Evolutionary conservation across 108 stramenopile species (phyloP).

Genomic region (Cafeteria roenbergensis): DNA sequence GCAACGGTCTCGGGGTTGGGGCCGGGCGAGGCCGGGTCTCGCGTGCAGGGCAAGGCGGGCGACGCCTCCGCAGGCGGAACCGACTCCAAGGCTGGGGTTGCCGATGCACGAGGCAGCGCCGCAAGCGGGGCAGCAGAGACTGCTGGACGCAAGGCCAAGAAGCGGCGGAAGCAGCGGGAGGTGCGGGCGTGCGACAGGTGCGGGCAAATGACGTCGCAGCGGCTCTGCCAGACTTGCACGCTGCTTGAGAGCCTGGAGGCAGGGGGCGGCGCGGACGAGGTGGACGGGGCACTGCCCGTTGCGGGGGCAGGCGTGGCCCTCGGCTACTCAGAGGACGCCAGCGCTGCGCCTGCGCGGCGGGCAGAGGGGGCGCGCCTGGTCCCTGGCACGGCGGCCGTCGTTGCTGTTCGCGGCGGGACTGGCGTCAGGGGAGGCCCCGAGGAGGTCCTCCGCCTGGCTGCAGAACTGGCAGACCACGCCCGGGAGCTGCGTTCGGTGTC

Average conservation of each 20-base stretch:
- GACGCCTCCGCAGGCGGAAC: background rate
- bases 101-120: background rate
- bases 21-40: too few species aligned
- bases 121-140: background rate
- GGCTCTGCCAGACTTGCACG: conserved; percentile 2
- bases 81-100: background rate
- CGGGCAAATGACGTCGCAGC: conserved; percentile 3
- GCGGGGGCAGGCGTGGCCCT: background rate
- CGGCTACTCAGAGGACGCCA: background rate
- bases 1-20: too few species aligned
- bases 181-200: background rate
- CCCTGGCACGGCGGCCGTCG: background rate
- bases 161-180: too few species aligned
- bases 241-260: background rate
- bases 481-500: too few species aligned
- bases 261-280: background rate
- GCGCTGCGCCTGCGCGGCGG: too few species aligned
- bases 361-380: background rate
- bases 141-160: too few species aligned
- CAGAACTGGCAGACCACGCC: too few species aligned
- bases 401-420: background rate
- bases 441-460: too few species aligned
- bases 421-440: background rate
- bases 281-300: background rate
- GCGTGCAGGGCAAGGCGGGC: background rate